Percentiles rank a stretch among this genome's conserved stretches.
Conservation (phyloP, 495 filamentous ascomycete genomes). For the Glarea lozoyensis region DNA sequence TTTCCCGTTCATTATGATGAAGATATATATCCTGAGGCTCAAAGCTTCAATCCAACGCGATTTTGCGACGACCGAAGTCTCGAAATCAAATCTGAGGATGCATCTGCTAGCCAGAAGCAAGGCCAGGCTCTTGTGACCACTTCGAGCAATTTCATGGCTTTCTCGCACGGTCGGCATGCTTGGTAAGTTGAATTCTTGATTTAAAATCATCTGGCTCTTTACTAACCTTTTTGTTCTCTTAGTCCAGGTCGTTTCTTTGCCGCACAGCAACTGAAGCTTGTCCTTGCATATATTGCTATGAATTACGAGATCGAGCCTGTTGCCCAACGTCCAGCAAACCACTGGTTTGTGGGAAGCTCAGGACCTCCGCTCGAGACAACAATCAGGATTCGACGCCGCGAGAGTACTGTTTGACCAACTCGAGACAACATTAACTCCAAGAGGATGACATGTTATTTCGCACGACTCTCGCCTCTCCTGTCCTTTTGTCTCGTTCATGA, state of each 20-base stretch:
- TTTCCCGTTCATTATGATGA: constrained; percentile 31
- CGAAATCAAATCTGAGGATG: neutral
- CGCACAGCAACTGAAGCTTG: constrained; percentile 32
- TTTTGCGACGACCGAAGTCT: constrained; percentile 18
- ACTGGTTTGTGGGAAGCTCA: constrained; percentile 25
- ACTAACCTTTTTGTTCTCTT: neutral
- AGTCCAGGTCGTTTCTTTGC: constrained; percentile 30
- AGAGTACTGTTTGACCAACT: constrained; percentile 13
- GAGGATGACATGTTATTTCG: too few relatives aligned
- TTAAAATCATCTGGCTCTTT: neutral
- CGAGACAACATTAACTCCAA: too few relatives aligned
- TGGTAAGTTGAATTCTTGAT: constrained; percentile 20
- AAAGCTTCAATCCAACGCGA: constrained; percentile 29
- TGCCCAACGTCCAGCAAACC: constrained; percentile 20
- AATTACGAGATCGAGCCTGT: constrained; percentile 30
- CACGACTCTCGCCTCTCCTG: too few relatives aligned
- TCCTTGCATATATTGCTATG: constrained; percentile 29
- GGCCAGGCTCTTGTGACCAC: constrained; percentile 24
- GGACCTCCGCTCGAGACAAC: constrained; percentile 28
- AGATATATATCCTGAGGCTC: constrained; percentile 26
- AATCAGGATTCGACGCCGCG: constrained; percentile 26
- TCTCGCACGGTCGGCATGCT: constrained; percentile 31
- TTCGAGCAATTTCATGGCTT: constrained; percentile 26
- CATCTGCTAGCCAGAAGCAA: neutral
- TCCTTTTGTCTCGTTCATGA: too few relatives aligned